These are phyloP conservation scores for Isabelozyma rhagii DNA, from an alignment of 805 yeast species.

Conservation along the genomic window DNA sequence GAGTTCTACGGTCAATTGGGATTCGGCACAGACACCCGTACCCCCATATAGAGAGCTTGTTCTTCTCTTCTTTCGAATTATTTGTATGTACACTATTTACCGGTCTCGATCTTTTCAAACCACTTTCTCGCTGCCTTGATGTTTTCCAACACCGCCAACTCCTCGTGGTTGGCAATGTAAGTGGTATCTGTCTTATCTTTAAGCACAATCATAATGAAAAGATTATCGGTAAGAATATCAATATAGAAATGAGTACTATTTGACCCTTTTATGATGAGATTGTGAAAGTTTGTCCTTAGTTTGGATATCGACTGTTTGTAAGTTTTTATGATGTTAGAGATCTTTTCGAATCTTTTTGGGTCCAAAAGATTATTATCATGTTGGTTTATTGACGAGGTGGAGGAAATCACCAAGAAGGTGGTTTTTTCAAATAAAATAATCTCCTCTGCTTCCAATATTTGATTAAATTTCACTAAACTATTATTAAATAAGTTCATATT, in stretches of 20 bases:
- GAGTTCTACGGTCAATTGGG: too few species aligned
- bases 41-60: neutral
- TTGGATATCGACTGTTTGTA: constrained; percentile 90
- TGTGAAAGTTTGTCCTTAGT: constrained; percentile 78
- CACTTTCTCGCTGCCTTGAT: constrained; percentile 55
- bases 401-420: constrained; percentile 79
- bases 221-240: constrained; percentile 55
- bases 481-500: constrained; percentile 79
- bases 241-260: constrained; percentile 46
- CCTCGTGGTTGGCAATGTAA: constrained; percentile 33
- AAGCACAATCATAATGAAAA: constrained; percentile 60
- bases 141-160: constrained; percentile 51
- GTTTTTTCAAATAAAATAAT: constrained; percentile 90
- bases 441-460: constrained; percentile 78
- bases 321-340: constrained; percentile 88
- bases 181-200: constrained; percentile 31
- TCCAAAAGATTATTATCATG: constrained; percentile 45
- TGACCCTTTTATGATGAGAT: constrained; percentile 65
- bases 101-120: constrained; percentile 45
- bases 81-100: constrained; percentile 1
- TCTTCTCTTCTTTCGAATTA: neutral
- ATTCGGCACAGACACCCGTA: too few species aligned
- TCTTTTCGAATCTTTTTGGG: constrained; percentile 91
- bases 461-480: constrained; percentile 69
- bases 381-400: constrained; percentile 44